Evolutionary conservation across 2,329 filamentous ascomycete genomes (phyloP).

Genomic region (Aspergillus udagawae): DNA sequence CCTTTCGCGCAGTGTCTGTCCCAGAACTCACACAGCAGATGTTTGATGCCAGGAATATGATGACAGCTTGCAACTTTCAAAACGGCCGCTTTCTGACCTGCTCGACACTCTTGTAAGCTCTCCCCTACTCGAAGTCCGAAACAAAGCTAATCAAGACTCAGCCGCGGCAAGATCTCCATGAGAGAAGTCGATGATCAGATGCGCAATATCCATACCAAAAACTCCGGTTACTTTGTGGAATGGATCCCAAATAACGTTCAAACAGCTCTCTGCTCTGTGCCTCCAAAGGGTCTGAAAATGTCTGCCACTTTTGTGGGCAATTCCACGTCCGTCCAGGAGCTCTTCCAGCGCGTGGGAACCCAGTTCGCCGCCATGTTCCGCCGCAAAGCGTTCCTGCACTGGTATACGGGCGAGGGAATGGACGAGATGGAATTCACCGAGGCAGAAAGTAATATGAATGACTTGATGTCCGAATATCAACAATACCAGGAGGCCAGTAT

Average conservation of each 20-base stretch:
- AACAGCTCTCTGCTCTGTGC: slow-evolving; percentile 98
- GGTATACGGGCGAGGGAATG: slow-evolving; percentile 99
- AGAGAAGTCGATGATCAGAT: slow-evolving; percentile 99
- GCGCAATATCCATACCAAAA: slow-evolving; percentile 99
- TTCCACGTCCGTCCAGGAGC: slow-evolving; percentile 99
- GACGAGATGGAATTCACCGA: slow-evolving; percentile 99
- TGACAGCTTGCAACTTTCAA: slow-evolving; percentile 99
- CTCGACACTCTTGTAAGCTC: slow-evolving; percentile 85
- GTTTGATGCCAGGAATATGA: slow-evolving; percentile 99
- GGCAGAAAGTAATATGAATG: slow-evolving; percentile 99
- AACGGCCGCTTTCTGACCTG: slow-evolving; percentile 99
- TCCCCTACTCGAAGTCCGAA: background rate
- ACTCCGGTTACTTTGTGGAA: slow-evolving; percentile 98
- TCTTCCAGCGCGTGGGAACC: slow-evolving; percentile 99
- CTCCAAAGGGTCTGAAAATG: slow-evolving; percentile 97
- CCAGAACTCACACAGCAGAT: slow-evolving; percentile 99
- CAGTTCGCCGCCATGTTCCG: slow-evolving; percentile 99
- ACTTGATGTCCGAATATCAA: slow-evolving; percentile 98
- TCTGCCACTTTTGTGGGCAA: slow-evolving; percentile 98
- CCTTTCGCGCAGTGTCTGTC: slow-evolving; percentile 95
- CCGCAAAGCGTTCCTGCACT: slow-evolving; percentile 99
- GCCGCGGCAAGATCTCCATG: slow-evolving; percentile 99
- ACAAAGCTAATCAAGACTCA: slow-evolving; percentile 37
- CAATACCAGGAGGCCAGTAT: slow-evolving; percentile 99
- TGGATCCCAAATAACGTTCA: slow-evolving; percentile 99